Conservation (phyloP, 1,284 basidiomycete genomes). For the Trichosporon ovoides region DNA sequence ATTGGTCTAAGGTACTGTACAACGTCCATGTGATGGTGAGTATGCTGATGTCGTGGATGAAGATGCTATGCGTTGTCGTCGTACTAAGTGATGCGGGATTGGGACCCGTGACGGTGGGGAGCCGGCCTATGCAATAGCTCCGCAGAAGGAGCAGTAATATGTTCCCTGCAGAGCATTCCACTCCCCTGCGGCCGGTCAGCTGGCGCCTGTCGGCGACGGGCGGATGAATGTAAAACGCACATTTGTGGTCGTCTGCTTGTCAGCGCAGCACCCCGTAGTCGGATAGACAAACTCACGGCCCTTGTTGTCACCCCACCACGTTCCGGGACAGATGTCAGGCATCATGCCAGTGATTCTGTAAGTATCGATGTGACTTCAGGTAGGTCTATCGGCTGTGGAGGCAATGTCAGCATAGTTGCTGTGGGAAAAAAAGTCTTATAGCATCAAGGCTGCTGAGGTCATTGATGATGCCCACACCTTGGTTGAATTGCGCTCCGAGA, state of each 20-base stretch:
- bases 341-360: not conserved
- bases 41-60: too few relatives aligned
- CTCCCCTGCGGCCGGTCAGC: not conserved
- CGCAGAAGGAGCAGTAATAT: slow-evolving; percentile 1
- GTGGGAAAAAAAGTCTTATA: not conserved
- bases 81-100: too few relatives aligned
- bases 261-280: not conserved
- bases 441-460: not conserved
- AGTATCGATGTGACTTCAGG: not conserved
- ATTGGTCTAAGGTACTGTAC: too few relatives aligned
- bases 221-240: not conserved
- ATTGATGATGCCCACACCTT: too few relatives aligned
- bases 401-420: not conserved
- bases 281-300: not conserved
- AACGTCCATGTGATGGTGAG: too few relatives aligned
- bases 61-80: too few relatives aligned
- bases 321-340: not conserved
- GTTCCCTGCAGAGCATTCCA: not conserved
- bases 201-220: not conserved
- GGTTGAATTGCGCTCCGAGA: not conserved
- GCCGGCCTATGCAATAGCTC: not conserved
- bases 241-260: not conserved
- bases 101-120: too few relatives aligned
- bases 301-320: not conserved
- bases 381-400: not conserved